Base-by-base conservation (phyloP, 768 basidiomycete genomes). In the Pulveroboletus sp. region DNA sequence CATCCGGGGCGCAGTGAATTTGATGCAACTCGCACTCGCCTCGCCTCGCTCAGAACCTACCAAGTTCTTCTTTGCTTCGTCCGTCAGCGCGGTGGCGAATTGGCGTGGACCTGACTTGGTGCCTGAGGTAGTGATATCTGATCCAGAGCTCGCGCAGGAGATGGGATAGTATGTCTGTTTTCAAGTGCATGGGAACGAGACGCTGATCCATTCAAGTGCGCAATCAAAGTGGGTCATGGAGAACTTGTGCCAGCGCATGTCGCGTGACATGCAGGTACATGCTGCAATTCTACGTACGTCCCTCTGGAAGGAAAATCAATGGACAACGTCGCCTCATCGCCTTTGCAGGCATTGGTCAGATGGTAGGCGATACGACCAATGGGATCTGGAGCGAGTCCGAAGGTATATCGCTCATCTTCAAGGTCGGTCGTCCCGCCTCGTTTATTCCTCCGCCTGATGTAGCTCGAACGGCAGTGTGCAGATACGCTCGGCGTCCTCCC, bases 351-450 rank as follows among this genome's bases (percentile, higher is more conserved):
- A 77, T 81, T n/a, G 78, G 80, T 4, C 80, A 81, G 53, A 72
- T 81, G 67, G 78, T 76, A 3, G 79, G 79, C 1, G 78, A 81
- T 51, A 71, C 76, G 20, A 49, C 37, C 34, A 69, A 72, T 36
- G 78, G 76, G 7, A 71, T 77, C 5, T 79, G 77, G 78, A 80
- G 78, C 61, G 74, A 78, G 53, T 79, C 78, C 1, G 79, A 72
- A 67, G 65, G 55, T 4, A 51, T 64, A 11, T 64, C 63, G 2
- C 60, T 67, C 34, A 49, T 67, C 26, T 40, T 67, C 60, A 67
- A 61, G 59, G 70, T 69, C 45, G 57, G 27, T 29, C 35, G 3
- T 12, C 39, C 26, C 5, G 9, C 10, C 12, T 32, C 30, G 5
- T 2, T 14, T 6, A 9, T 23, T 2, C 8, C 5, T n/a, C 6